phyloP scores from a whole-genome alignment of 2,329 filamentous ascomycete species.

The Penicillium expansum region DNA sequence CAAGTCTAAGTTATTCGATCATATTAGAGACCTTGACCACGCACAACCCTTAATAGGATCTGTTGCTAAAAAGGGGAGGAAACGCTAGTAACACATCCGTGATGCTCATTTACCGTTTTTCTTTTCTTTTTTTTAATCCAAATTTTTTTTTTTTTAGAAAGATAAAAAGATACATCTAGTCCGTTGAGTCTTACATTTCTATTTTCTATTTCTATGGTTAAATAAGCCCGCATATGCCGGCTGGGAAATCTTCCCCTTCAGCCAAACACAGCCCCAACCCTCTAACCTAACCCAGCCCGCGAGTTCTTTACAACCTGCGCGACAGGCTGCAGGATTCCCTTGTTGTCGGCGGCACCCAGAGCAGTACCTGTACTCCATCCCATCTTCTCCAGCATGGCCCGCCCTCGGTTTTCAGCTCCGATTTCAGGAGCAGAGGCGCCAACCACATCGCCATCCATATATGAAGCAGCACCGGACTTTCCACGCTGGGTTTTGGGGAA shows the following conservation, averaged over 20 bases:
- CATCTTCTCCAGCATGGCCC: slow-evolving; percentile 93
- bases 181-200: not conserved
- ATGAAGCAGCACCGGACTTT: slow-evolving; percentile 50
- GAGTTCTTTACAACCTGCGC: slow-evolving; percentile 81
- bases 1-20: slow-evolving; percentile 69
- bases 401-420: slow-evolving; percentile 75
- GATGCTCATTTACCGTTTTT: not conserved
- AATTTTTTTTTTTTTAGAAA: not conserved
- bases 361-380: slow-evolving; percentile 87
- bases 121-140: not conserved
- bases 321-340: slow-evolving; percentile 84
- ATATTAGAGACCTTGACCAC: slow-evolving; percentile 64
- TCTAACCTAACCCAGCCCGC: slow-evolving; percentile 74
- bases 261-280: not conserved
- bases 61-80: slow-evolving; percentile 1
- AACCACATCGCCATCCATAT: slow-evolving; percentile 83
- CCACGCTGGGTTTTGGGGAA: slow-evolving; percentile 32
- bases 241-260: no score
- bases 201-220: no score
- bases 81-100: not conserved
- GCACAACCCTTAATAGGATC: slow-evolving; percentile 48
- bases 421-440: slow-evolving; percentile 82
- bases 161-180: not conserved
- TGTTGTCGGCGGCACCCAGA: slow-evolving; percentile 76
- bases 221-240: not conserved